Conservation (phyloP, 1,284 basidiomycete genomes). For the Naganishia cerealis region DNA sequence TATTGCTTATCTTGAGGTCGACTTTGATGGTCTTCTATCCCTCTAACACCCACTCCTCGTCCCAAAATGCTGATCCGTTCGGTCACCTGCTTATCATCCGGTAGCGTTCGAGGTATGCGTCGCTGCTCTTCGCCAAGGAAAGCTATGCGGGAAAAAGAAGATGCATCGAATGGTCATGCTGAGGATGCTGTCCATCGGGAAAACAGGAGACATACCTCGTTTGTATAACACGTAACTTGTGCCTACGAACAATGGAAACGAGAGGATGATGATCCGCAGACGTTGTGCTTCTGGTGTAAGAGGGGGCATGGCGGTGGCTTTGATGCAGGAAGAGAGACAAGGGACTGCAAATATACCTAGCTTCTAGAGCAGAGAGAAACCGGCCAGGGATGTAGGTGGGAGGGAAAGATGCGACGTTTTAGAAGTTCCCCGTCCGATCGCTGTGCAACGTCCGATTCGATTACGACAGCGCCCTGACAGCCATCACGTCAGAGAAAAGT, state of each 20-base stretch:
- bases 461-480: background rate
- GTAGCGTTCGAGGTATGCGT: constrained; percentile 37
- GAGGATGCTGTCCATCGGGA: background rate
- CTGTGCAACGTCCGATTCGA: background rate
- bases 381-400: too few species aligned
- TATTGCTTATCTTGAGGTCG: background rate
- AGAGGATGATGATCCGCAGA: constrained; percentile 49
- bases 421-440: background rate
- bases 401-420: too few species aligned
- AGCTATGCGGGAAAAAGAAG: constrained; percentile 1
- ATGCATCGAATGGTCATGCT: background rate
- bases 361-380: background rate
- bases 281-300: constrained; percentile 46
- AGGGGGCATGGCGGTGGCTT: constrained; percentile 37
- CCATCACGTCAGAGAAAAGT: background rate
- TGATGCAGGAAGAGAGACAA: background rate
- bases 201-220: constrained; percentile 40
- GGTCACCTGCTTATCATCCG: constrained; percentile 9
- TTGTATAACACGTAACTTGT: constrained; percentile 51
- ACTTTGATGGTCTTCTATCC: constrained; percentile 7
- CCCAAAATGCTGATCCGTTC: constrained; percentile 25
- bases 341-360: background rate
- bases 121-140: constrained; percentile 51
- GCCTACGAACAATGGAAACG: constrained; percentile 49
- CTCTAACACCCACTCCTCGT: constrained; percentile 18